phyloP scores from a whole-genome alignment of 2,329 filamentous ascomycete genomes.

The Pseudogymnoascus sp. region DNA sequence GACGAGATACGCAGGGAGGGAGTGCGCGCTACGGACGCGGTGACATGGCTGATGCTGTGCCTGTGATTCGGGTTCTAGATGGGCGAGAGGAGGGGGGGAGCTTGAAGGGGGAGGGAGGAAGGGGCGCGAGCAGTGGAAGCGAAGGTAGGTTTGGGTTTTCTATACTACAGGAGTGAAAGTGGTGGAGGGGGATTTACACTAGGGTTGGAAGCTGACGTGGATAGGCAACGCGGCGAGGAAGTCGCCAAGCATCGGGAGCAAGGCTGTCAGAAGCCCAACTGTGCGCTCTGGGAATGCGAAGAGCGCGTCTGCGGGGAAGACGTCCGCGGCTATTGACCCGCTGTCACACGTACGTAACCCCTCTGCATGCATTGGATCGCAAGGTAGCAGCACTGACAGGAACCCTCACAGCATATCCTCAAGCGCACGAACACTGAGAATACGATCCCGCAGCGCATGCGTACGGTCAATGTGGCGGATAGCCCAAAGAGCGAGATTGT shows the following conservation, averaged over 20 bases:
- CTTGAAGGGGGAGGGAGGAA: not conserved
- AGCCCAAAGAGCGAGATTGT: constrained; percentile 37
- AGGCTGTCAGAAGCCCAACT: not conserved
- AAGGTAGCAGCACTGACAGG: not conserved
- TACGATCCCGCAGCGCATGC: constrained; percentile 43
- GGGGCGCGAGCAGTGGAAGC: not conserved
- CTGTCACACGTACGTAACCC: constrained; percentile 52
- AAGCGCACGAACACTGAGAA: constrained; percentile 58
- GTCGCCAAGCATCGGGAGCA: not conserved
- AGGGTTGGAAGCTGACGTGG: not conserved
- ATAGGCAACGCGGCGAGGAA: not conserved
- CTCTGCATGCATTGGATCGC: not conserved
- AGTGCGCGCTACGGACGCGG: not conserved
- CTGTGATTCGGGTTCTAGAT: not conserved
- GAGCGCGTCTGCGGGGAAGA: not conserved
- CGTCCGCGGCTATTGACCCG: constrained; percentile 49
- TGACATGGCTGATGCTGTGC: not conserved
- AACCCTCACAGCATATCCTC: constrained; percentile 41
- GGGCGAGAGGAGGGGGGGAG: not conserved
- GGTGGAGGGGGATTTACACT: not conserved
- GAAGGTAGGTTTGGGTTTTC: not conserved
- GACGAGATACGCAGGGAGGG: not conserved
- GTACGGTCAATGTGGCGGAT: constrained; percentile 45
- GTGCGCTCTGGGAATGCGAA: not conserved
- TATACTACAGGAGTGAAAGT: not conserved